These are phyloP conservation scores for Crithidia brevicula DNA, from an alignment of 208 protist genomes.

Conservation along the genomic window DNA sequence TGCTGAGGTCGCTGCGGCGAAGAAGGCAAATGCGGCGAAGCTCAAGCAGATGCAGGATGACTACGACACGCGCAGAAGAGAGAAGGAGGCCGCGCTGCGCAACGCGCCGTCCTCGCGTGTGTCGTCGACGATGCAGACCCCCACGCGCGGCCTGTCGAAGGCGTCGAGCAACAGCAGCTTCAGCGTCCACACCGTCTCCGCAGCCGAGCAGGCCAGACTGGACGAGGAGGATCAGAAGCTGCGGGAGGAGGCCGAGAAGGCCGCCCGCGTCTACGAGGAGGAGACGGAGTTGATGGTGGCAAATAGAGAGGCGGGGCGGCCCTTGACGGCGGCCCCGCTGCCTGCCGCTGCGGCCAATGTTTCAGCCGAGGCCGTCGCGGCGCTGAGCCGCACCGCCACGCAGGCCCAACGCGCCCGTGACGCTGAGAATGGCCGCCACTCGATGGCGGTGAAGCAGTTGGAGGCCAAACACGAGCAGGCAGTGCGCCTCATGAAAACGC, in stretches of 20 bases:
- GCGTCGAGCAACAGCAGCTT: not conserved
- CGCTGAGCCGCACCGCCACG: slow-evolving; percentile 25
- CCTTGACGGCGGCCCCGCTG: slow-evolving; percentile 17
- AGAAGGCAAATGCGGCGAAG: slow-evolving; percentile 8
- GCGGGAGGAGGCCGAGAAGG: slow-evolving; percentile 24
- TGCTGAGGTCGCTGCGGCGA: slow-evolving; percentile 19
- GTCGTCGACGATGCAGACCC: slow-evolving; percentile 1
- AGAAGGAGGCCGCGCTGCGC: slow-evolving; percentile 20
- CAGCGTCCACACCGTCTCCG: slow-evolving; percentile 18
- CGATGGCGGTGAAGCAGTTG: slow-evolving; percentile 45
- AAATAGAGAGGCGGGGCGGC: slow-evolving; percentile 18
- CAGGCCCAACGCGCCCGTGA: slow-evolving; percentile 42
- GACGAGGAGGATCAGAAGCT: slow-evolving; percentile 43
- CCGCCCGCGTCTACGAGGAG: slow-evolving; percentile 34
- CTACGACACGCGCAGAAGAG: slow-evolving; percentile 10
- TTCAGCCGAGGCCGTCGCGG: slow-evolving; percentile 26
- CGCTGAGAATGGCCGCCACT: slow-evolving; percentile 39
- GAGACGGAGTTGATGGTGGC: slow-evolving; percentile 45
- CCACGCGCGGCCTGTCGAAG: slow-evolving; percentile 5
- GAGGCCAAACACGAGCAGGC: slow-evolving; percentile 57
- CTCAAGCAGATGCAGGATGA: slow-evolving; percentile 16
- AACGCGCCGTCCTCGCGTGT: not conserved
- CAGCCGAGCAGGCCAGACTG: slow-evolving; percentile 29
- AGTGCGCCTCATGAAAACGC: slow-evolving; percentile 41
- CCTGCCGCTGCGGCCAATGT: slow-evolving; percentile 12